Conservation (phyloP, 2,329 filamentous ascomycete species). For the Verticillium nubilum region DNA sequence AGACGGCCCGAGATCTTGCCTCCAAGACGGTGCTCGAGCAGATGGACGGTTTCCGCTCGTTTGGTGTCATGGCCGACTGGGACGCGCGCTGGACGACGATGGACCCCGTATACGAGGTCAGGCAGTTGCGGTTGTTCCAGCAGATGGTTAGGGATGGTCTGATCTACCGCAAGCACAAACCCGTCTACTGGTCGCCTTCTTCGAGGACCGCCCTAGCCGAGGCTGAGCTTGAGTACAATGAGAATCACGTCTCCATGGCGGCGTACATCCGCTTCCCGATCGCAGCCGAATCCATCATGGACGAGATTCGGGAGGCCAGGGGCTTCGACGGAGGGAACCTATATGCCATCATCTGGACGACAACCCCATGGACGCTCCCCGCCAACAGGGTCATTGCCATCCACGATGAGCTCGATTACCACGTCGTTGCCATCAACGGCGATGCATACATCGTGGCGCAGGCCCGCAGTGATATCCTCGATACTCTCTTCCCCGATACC, state of each 20-base stretch:
- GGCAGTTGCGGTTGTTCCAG: constrained; percentile 70
- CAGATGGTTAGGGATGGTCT: constrained; percentile 67
- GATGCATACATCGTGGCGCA: constrained; percentile 67
- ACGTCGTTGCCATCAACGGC: constrained; percentile 51
- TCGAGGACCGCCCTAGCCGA: constrained; percentile 76
- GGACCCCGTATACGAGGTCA: constrained; percentile 68
- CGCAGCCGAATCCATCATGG: constrained; percentile 36
- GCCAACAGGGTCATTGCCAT: constrained; percentile 89
- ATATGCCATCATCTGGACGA: constrained; percentile 94
- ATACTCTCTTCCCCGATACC: constrained; percentile 42
- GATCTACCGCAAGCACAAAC: constrained; percentile 74
- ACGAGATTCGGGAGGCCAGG: constrained; percentile 16
- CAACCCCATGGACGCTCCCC: constrained; percentile 94
- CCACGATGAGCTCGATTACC: constrained; percentile 68
- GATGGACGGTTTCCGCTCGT: constrained; percentile 67
- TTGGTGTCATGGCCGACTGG: constrained; percentile 80
- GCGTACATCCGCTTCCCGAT: constrained; percentile 81
- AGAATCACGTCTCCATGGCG: constrained; percentile 64
- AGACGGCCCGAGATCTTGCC: constrained; percentile 61
- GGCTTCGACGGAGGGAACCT: constrained; percentile 41
- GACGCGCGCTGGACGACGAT: constrained; percentile 72
- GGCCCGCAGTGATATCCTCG: constrained; percentile 58
- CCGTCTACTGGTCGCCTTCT: constrained; percentile 82
- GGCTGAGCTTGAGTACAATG: constrained; percentile 78
- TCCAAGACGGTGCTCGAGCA: constrained; percentile 64